Conservation (phyloP, 2,329 filamentous ascomycete species). For the Cladophialophora yegresii region DNA sequence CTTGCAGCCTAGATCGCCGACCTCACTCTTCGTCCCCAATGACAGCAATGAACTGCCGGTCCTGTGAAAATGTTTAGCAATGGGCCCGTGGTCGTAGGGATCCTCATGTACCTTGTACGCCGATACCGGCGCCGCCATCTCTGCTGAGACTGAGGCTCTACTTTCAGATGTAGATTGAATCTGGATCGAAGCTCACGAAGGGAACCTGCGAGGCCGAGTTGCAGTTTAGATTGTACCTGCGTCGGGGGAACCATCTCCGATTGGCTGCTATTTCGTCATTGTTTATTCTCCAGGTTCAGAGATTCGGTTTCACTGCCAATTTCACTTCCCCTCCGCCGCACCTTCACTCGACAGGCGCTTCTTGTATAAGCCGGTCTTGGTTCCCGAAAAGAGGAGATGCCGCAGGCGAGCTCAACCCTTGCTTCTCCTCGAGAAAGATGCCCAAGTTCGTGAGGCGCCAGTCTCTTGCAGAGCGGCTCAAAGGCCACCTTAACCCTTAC, state of each 20-base stretch:
- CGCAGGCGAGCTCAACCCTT: constrained; percentile 66
- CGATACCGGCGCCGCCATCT: constrained; percentile 62
- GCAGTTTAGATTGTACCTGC: constrained; percentile 5
- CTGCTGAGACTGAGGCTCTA: constrained; percentile 25
- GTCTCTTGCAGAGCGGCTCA: constrained; percentile 78
- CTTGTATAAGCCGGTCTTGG: background rate
- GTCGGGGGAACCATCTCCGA: constrained; percentile 12
- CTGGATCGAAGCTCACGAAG: constrained; percentile 9
- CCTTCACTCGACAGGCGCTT: background rate
- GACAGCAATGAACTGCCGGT: constrained; percentile 93
- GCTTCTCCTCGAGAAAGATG: constrained; percentile 52
- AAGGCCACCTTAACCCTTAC: constrained; percentile 77
- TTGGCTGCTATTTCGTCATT: constrained; percentile 23
- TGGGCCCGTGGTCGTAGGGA: background rate
- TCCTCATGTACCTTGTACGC: constrained; percentile 56
- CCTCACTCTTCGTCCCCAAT: constrained; percentile 84
- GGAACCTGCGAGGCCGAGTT: background rate
- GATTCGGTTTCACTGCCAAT: constrained; percentile 1
- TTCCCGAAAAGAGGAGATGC: constrained; percentile 8
- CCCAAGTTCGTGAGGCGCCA: constrained; percentile 80
- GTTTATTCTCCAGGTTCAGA: constrained; percentile 18
- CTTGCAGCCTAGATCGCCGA: constrained; percentile 10
- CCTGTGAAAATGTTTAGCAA: constrained; percentile 49
- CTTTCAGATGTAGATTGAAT: background rate
- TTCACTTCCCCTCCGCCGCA: background rate